A percentile compares a stretch with the other conserved stretches of the same genome.
Conservation (phyloP, 805 yeast species). For the Maudiozyma serrabonitensis region DNA sequence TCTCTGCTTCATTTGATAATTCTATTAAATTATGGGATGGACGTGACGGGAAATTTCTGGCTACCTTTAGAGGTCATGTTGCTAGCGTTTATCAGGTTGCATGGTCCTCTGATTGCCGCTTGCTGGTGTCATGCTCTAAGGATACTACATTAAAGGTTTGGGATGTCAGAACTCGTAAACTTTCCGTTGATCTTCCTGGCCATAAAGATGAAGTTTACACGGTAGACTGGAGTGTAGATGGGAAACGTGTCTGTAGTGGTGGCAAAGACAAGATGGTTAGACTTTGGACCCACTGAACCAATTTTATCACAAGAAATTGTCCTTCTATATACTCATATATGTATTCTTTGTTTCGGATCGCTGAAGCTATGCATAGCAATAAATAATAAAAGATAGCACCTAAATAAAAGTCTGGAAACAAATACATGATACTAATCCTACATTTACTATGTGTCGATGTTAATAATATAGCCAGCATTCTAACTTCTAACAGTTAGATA, state of each 20-base stretch:
- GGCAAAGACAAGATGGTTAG: constrained; percentile 94
- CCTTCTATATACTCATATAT: neutral
- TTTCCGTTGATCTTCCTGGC: constrained; percentile 87
- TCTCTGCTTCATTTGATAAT: constrained; percentile 91
- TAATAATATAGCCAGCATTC: too few relatives aligned
- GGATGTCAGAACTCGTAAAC: constrained; percentile 82
- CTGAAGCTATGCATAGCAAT: neutral
- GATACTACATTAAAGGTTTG: constrained; percentile 94
- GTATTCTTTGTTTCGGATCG: neutral
- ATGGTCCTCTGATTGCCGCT: constrained; percentile 92
- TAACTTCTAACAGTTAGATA: too few relatives aligned
- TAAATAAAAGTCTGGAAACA: too few relatives aligned
- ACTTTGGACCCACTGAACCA: constrained; percentile 68
- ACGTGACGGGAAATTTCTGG: constrained; percentile 74
- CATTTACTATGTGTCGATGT: too few relatives aligned
- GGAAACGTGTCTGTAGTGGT: constrained; percentile 89
- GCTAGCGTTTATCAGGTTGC: constrained; percentile 97
- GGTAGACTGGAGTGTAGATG: constrained; percentile 97
- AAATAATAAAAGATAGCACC: too few relatives aligned
- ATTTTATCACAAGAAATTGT: neutral
- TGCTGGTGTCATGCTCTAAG: constrained; percentile 86
- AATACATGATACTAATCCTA: too few relatives aligned
- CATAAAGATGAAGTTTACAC: constrained; percentile 94
- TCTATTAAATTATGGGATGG: constrained; percentile 97
- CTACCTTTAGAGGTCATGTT: constrained; percentile 93